Base-by-base conservation (phyloP, 192 early-diverging fungal species). In the Coemansia sp. region DNA sequence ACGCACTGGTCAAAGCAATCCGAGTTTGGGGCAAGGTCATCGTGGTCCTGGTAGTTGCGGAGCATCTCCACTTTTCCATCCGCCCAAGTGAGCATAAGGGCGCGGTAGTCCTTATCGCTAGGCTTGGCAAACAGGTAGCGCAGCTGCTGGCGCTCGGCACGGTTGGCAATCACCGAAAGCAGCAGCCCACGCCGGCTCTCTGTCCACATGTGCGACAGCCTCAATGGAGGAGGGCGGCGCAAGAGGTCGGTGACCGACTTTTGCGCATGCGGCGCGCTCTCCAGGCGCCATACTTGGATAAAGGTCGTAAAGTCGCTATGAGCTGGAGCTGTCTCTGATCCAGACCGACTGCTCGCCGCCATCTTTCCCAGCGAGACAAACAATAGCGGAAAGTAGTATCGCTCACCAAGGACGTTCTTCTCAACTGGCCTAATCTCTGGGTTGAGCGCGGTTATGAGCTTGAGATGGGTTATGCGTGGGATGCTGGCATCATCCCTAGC, bases 61-160 rank as follows among this genome's bases (percentile, higher is more conserved):
- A 82, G 67, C 73, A 76, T 82, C 65, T 82, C 79, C 28, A 82
- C 73, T 14, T 67, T 60, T 38, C 79, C 79, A 26, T 82, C 73
- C 2, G 70, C 73, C 79, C 79, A 82, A 38, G 79, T 76, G 53
- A 82, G 67, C 79, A 82, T 69, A 21, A 82, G 65, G 28, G 79
- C 79, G 8, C 79, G 79, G 46, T 82, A 76, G 60, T 76, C 79
- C 60, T 69, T 76, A 28, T 82, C 79, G 64, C 79, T 69, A 43
- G 73, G 66, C 64, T 60, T 69, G 3, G 79, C 79, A 76, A 82
- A 82, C 65, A 82, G 39, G 33, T 73, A 73, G 38, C 79, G 79
- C 64, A 82, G 73, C 73, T 82, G 79, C 67, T 82, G 79, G n/a
- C 79, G 73, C 70, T 82, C 79, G 13, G 79, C 79, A 5, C 79